Evolutionary conservation across 805 yeast genomes (phyloP), one percentile per base, ranked within the genome.

Genomic region (Saccharomyces eubayanus): DNA sequence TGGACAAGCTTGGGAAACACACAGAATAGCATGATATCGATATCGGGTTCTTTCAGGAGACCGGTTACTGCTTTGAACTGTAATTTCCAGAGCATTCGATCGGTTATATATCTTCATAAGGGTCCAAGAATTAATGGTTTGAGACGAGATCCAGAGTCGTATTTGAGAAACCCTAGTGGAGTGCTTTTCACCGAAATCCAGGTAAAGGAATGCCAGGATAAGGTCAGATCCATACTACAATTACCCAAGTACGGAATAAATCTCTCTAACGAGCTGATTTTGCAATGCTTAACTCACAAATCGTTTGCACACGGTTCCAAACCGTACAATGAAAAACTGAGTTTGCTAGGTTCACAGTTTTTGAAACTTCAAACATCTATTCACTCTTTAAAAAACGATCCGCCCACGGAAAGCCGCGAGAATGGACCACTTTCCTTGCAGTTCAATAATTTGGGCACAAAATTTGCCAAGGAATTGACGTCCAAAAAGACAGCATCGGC

Each of bases 211-310:
- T 83, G 75, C 62, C 59, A 62, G 9, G 58, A 57, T 24, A 57
- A 54, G 31, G 63, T 68, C n/a, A 58, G 60, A 48, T 47, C 57
- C 5, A 54, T 47, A 10, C 55, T 69, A 49, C 59, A 62, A 27
- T 56, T 69, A n/a, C 55, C 57, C 16, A 53, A 62, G 46, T 61
- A 57, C 52, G 58, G 58, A 21, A 61, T 69, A 11, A 59, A 74
- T 46, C 73, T 91, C 46, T 75, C 85, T 4, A 86, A 88, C 62
- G 76, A 77, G 6, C 60, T 85, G 55, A 72, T 85, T 24, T 74
- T 89, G 57, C 98, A 92, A 72, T 83, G 88, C 45, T 74, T 91
- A 62, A 91, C 97, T 5, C 97, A 92, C 73, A 92, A 92, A 73
- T 88, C 96, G 24, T 92, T 90, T 76, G 96, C 95, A 5, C 95